phyloP scores from a whole-genome alignment of 1,284 basidiomycete species.

The Fomitiporia mediterranea region DNA sequence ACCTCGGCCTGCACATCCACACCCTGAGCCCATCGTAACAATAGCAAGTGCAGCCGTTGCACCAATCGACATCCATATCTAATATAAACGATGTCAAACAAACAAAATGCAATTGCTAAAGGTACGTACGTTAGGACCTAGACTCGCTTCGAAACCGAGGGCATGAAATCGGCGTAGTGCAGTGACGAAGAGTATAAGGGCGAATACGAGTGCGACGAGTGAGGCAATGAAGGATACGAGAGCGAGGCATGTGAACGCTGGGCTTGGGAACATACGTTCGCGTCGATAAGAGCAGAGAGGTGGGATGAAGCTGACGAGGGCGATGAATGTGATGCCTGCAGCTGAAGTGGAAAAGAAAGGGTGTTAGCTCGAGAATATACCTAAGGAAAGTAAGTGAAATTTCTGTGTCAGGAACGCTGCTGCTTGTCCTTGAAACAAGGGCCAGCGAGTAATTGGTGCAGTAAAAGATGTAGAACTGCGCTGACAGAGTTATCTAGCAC shows the following conservation, averaged over 20 bases:
- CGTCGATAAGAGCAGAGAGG: slow-evolving; percentile 24
- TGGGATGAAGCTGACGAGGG: slow-evolving; percentile 25
- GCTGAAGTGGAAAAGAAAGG: slow-evolving; percentile 24
- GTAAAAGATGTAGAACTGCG: no score
- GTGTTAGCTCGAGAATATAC: no score
- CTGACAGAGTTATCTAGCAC: no score
- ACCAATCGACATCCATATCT: slow-evolving; percentile 32
- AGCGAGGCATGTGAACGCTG: slow-evolving; percentile 26
- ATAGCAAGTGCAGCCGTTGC: slow-evolving; percentile 26
- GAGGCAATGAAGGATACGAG: slow-evolving; percentile 26
- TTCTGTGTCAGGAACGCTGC: no score
- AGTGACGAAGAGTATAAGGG: slow-evolving; percentile 28
- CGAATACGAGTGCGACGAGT: slow-evolving; percentile 26
- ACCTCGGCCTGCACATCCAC: slow-evolving; percentile 29
- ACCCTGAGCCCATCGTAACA: slow-evolving; percentile 29
- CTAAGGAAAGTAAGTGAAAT: not conserved
- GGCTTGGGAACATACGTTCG: slow-evolving; percentile 24
- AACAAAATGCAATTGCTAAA: not conserved
- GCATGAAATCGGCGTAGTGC: slow-evolving; percentile 25
- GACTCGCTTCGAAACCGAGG: slow-evolving; percentile 24
- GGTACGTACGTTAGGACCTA: slow-evolving; percentile 29
- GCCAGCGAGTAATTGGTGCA: no score
- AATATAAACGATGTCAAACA: not conserved
- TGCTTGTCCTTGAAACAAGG: no score
- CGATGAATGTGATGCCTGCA: slow-evolving; percentile 26